phyloP scores from a whole-genome alignment of 768 basidiomycete genomes.

The Rhodotorula paludigena region DNA sequence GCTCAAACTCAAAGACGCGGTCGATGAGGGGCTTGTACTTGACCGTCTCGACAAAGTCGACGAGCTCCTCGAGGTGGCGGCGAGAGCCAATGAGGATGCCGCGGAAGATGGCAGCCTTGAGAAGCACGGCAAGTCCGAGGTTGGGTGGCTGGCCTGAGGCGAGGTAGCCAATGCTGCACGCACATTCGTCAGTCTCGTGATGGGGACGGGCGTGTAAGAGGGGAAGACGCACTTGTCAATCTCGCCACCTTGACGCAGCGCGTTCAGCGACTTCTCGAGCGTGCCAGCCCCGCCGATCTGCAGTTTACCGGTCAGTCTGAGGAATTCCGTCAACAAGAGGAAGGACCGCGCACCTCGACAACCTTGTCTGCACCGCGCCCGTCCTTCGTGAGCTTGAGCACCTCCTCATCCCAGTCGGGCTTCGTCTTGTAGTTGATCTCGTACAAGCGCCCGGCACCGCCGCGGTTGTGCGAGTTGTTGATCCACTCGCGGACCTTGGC shows the following conservation, averaged over 20 bases:
- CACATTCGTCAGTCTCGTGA: too few relatives aligned
- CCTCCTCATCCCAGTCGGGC: constrained; percentile 59
- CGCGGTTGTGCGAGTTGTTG: constrained; percentile 45
- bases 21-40: background rate
- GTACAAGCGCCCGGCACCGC: constrained; percentile 43
- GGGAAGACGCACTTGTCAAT: constrained; percentile 41
- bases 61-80: constrained; percentile 53
- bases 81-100: constrained; percentile 59
- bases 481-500: constrained; percentile 56
- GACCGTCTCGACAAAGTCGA: constrained; percentile 4
- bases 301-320: background rate
- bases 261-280: constrained; percentile 47
- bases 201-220: constrained; percentile 48
- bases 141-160: constrained; percentile 37
- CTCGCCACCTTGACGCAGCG: background rate
- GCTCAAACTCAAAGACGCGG: background rate
- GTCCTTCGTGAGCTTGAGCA: constrained; percentile 33
- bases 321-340: background rate
- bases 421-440: constrained; percentile 60
- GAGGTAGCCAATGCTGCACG: constrained; percentile 53
- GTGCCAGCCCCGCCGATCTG: constrained; percentile 59
- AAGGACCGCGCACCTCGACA: constrained; percentile 43
- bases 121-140: background rate
- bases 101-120: constrained; percentile 46
- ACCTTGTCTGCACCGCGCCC: constrained; percentile 31